Conservation (phyloP, 2,329 filamentous ascomycete species). For the Ceratocystis papillata region DNA sequence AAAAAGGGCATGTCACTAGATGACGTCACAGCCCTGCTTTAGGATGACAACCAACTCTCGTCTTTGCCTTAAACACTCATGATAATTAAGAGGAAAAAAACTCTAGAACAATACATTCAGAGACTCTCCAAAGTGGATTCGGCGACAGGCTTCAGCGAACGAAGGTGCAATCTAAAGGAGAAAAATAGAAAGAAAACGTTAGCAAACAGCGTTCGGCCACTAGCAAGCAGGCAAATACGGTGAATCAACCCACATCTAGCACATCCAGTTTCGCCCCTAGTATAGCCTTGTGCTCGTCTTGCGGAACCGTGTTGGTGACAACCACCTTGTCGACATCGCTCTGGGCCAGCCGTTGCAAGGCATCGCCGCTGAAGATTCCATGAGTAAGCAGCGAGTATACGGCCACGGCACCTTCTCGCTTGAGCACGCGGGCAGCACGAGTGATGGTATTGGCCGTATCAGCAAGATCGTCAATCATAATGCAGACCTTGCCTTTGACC, state of each 20-base stretch:
- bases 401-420: conserved; percentile 83
- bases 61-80: background rate
- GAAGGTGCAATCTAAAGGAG: conserved; percentile 54
- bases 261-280: conserved; percentile 83
- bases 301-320: conserved; percentile 90
- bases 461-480: conserved; percentile 86
- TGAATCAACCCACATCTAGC: conserved; percentile 45
- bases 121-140: conserved; percentile 94
- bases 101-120: conserved; percentile 75
- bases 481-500: conserved; percentile 68
- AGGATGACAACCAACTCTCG: background rate
- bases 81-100: background rate
- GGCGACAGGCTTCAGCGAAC: conserved; percentile 88
- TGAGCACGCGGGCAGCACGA: conserved; percentile 87
- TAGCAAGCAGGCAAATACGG: conserved; percentile 16
- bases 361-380: conserved; percentile 88
- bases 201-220: background rate
- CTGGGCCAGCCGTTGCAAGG: conserved; percentile 85
- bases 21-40: conserved; percentile 9
- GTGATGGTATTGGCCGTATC: conserved; percentile 98
- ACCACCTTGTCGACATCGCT: conserved; percentile 87
- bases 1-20: background rate
- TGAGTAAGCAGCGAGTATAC: conserved; percentile 92
- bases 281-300: conserved; percentile 63
- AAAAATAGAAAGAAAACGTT: background rate